Conservation (phyloP, 1,284 basidiomycete genomes). For the Agaricales sp. region DNA sequence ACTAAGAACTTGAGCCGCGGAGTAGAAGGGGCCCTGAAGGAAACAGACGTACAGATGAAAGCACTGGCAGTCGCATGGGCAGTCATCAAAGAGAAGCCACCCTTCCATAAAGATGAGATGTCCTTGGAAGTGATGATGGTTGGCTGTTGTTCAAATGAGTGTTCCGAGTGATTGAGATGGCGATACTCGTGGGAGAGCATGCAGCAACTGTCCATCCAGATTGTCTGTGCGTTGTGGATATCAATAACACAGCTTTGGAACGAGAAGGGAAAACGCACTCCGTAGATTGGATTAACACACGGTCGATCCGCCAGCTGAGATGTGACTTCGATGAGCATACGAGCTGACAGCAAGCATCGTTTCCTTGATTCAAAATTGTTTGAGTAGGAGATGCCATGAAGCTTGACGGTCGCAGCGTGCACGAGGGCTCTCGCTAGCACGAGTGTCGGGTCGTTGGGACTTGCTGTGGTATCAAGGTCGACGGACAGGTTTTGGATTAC, state of each 20-base stretch:
- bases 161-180: neutral
- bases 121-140: neutral
- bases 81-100: neutral
- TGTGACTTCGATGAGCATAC: constrained; percentile 26
- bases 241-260: no score
- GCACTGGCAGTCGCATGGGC: neutral
- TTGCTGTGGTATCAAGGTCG: constrained; percentile 16
- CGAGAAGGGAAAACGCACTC: constrained; percentile 21
- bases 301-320: constrained; percentile 25
- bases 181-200: neutral
- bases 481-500: no score
- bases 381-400: constrained; percentile 29
- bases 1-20: neutral
- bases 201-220: neutral
- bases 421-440: constrained; percentile 29
- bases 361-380: constrained; percentile 26
- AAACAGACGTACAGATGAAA: neutral
- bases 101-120: neutral
- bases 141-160: neutral
- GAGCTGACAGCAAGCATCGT: constrained; percentile 28
- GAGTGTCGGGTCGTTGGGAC: constrained; percentile 22
- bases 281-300: constrained; percentile 35
- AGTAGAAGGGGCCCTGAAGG: neutral
- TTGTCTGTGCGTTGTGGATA: no score
- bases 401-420: constrained; percentile 31